These are phyloP conservation scores for Bretschneidera sinensis DNA, from an alignment of 345 rosid genomes.

Conservation along the genomic window DNA sequence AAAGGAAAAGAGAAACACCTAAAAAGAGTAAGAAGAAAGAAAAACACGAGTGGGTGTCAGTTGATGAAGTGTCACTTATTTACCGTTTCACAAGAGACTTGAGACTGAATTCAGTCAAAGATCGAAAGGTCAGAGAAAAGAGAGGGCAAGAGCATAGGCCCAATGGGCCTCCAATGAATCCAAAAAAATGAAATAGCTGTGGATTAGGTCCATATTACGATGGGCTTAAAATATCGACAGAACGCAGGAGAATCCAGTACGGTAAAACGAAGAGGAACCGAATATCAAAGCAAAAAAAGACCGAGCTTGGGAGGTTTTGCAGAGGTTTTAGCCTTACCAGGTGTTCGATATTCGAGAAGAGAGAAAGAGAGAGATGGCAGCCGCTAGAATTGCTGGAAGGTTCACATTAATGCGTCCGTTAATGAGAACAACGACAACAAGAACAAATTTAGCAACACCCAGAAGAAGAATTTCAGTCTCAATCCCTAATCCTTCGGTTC, in stretches of 20 bases:
- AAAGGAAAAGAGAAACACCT: no score
- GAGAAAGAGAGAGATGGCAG: conserved; percentile 29
- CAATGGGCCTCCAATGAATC: no score
- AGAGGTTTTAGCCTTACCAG: conserved; percentile 30
- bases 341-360: background rate
- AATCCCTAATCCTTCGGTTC: conserved; percentile 28
- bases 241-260: no score
- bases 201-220: background rate
- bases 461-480: conserved; percentile 26
- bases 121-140: no score
- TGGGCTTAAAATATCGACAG: background rate
- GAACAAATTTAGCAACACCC: conserved; percentile 14
- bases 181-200: no score
- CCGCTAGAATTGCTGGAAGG: conserved; percentile 43
- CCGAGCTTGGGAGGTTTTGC: conserved; percentile 21
- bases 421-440: conserved; percentile 24
- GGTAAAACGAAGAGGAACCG: background rate
- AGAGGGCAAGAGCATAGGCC: no score
- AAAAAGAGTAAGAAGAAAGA: no score
- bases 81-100: no score
- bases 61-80: no score
- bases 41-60: no score
- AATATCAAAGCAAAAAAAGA: background rate
- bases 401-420: conserved; percentile 37
- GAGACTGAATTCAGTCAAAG: no score